Evolutionary conservation across 805 yeast genomes (phyloP), one percentile per base, ranked within the genome.

Genomic region (Yarrowia sp.): DNA sequence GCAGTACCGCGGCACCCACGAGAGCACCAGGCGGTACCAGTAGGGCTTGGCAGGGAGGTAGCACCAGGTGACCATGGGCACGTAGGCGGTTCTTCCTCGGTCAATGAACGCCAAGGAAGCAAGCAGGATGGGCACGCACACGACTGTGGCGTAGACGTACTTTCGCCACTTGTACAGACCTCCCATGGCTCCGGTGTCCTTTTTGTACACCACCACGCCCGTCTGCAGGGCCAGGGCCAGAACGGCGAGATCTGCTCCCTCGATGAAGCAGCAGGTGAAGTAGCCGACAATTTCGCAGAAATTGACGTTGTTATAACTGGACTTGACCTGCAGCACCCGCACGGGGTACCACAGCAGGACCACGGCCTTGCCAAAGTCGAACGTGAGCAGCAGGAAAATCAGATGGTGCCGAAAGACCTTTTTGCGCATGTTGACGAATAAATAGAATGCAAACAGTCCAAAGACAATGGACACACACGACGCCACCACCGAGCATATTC

Each of bases 181-280:
- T 9, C 63, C 55, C 65, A 44, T 47, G 19, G 78, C 74, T 66
- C 78, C 74, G 68, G 83, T 81, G 36, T 80, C 81, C 0, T 94
- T 91, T 69, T 81, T 79, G 76, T 90, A 89, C 2, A 92, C 88
- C 33, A 90, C 78, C 40, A 92, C 73, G 38, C 85, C 90, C 7
- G 94, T 89, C 76, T 92, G 97, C 9, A 91, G 76, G 1, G 97
- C 97, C 78, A 92, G 90, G 42, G 88, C 82, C 39, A 91, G 79
- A 66, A 91, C 91, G 24, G 94, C 91, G 36, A 91, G 75, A 76
- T 92, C 98, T 1, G 92, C 91, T 24, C 96, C 96, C 76, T 90
- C 95, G 17, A 89, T 87, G 19, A 91, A 82, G 53, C 87, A 81
- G 1, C 92, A 89, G 0, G 96, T 88, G 76, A 91, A 85, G 80